Percentiles rank a stretch among this genome's conserved stretches.
Conservation (phyloP, 1,139 yeast genomes). For the Nakaseomyces uthaithaninus region DNA sequence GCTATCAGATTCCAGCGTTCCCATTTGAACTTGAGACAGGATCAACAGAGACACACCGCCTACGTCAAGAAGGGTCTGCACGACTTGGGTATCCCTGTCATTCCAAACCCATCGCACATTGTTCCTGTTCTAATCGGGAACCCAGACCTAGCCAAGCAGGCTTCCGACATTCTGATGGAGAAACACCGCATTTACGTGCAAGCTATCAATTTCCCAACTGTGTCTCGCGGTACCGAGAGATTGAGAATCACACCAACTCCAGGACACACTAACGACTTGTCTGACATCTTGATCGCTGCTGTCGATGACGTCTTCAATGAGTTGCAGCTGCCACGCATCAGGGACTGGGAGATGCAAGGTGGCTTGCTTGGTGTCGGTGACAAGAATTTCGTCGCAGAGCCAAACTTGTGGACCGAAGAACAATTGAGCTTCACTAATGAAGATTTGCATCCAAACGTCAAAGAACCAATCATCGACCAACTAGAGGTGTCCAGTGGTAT, state of each 20-base stretch:
- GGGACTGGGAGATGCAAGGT: conserved; percentile 72
- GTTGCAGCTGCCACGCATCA: conserved; percentile 62
- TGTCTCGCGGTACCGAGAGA: conserved; percentile 91
- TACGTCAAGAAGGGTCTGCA: conserved; percentile 71
- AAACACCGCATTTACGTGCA: conserved; percentile 89
- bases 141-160: conserved; percentile 84
- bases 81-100: conserved; percentile 79
- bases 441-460: conserved; percentile 58
- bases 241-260: conserved; percentile 97
- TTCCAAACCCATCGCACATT: conserved; percentile 96
- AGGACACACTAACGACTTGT: conserved; percentile 73
- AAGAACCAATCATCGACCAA: conserved; percentile 50
- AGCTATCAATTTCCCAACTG: conserved; percentile 97
- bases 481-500: conserved; percentile 67
- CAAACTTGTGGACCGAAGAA: conserved; percentile 73
- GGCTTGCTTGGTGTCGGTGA: conserved; percentile 88
- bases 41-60: conserved; percentile 78
- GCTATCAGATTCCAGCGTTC: conserved; percentile 81
- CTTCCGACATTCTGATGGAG: conserved; percentile 79
- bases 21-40: conserved; percentile 67
- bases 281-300: conserved; percentile 69
- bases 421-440: conserved; percentile 57
- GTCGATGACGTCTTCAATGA: conserved; percentile 74
- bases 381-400: conserved; percentile 37
- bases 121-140: conserved; percentile 93